phyloP scores from a whole-genome alignment of 768 basidiomycete genomes.

The Amanita brunnescens region DNA sequence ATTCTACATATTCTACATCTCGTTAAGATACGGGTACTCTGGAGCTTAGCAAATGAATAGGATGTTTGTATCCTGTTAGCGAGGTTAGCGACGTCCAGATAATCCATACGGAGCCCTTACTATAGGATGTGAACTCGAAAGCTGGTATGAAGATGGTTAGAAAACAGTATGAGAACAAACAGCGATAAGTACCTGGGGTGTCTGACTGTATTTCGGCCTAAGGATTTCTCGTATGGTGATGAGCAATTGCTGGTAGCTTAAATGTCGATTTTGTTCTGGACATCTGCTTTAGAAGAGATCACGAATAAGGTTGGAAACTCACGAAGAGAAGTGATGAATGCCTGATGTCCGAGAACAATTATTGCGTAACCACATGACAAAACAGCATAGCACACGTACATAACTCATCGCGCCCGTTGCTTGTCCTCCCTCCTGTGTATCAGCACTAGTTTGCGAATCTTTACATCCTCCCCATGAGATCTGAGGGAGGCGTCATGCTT shows the following conservation, averaged over 20 bases:
- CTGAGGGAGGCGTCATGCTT: constrained; percentile 22
- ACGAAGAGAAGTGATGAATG: constrained; percentile 54
- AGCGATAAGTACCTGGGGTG: constrained; percentile 26
- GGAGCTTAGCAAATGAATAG: constrained; percentile 23
- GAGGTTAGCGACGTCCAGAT: background rate
- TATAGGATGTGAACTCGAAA: constrained; percentile 32
- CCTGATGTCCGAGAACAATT: constrained; percentile 20
- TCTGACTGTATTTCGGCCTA: constrained; percentile 32
- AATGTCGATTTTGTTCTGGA: constrained; percentile 21
- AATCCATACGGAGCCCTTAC: constrained; percentile 17
- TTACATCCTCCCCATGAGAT: constrained; percentile 85
- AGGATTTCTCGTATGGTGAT: constrained; percentile 30
- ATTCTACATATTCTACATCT: too few relatives aligned
- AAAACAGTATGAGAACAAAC: background rate
- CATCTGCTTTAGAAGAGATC: background rate
- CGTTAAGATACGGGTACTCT: too few relatives aligned
- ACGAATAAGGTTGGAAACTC: constrained; percentile 10
- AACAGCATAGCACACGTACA: constrained; percentile 30
- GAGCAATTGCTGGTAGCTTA: constrained; percentile 37
- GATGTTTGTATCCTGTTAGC: constrained; percentile 20
- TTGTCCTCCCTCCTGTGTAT: constrained; percentile 54
- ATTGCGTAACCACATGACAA: background rate
- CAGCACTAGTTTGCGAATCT: constrained; percentile 77
- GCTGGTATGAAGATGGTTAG: constrained; percentile 16
- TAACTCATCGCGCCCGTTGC: constrained; percentile 78